Evolutionary conservation across 164 flowering plant species (phyloP).

Genomic region (Litsea cubeba): DNA sequence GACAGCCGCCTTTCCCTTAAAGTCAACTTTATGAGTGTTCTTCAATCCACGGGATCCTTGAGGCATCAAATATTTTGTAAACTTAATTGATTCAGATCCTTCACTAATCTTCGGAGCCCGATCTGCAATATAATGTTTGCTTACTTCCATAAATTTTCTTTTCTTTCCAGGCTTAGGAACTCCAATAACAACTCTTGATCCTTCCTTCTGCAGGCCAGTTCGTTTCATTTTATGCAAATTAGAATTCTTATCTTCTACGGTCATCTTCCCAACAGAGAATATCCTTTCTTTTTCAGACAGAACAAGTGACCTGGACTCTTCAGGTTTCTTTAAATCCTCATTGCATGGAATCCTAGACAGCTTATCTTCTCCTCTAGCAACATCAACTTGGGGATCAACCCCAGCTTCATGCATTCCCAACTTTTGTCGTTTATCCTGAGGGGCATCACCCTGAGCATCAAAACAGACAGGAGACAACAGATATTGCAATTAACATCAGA

Average conservation of each 20-base stretch:
- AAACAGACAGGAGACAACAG: background rate
- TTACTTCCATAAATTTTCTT: constrained; percentile 94
- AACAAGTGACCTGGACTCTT: constrained; percentile 31
- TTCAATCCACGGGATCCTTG: constrained; percentile 62
- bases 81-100: constrained; percentile 45
- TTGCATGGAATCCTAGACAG: constrained; percentile 18
- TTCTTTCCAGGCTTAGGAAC: constrained; percentile 97
- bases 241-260: constrained; percentile 37
- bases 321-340: constrained; percentile 35
- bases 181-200: constrained; percentile 76
- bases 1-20: constrained; percentile 49
- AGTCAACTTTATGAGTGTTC: constrained; percentile 41
- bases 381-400: constrained; percentile 28
- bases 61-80: constrained; percentile 51
- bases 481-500: background rate
- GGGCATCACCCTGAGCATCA: constrained; percentile 59
- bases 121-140: constrained; percentile 78
- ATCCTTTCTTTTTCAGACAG: constrained; percentile 51
- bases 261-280: constrained; percentile 60
- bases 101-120: constrained; percentile 31
- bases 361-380: constrained; percentile 36
- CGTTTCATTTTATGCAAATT: constrained; percentile 43
- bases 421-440: constrained; percentile 64
- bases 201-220: constrained; percentile 69
- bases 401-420: constrained; percentile 22